Conservation (phyloP, 768 basidiomycete species). For the Dacryopinax primogenitus region DNA sequence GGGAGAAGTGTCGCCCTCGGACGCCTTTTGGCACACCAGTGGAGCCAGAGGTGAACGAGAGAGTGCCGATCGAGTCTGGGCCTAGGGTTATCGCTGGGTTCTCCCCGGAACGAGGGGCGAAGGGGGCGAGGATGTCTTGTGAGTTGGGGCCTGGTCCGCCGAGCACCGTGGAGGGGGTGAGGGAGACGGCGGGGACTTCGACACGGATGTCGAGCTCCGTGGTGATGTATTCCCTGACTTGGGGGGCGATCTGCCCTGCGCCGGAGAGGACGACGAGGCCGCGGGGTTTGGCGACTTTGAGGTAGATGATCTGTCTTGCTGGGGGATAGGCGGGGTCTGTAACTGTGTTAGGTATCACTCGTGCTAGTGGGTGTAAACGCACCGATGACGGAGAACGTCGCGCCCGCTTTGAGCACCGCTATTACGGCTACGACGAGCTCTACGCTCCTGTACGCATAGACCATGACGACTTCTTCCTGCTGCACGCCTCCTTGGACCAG, state of each 20-base stretch:
- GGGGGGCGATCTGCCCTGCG: conserved; percentile 65
- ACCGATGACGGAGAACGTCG: conserved; percentile 96
- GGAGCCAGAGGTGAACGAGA: conserved; percentile 94
- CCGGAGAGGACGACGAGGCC: conserved; percentile 83
- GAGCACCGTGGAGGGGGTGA: conserved; percentile 51
- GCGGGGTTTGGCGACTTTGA: conserved; percentile 82
- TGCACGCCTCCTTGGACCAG: conserved; percentile 74
- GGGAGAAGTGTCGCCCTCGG: conserved; percentile 79
- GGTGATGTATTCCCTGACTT: conserved; percentile 71
- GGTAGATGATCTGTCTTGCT: conserved; percentile 81
- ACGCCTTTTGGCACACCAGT: conserved; percentile 99
- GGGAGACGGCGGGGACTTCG: conserved; percentile 78
- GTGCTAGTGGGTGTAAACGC: conserved; percentile 20
- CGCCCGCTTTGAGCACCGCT: conserved; percentile 91
- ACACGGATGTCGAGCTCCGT: conserved; percentile 72
- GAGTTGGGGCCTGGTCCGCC: conserved; percentile 42
- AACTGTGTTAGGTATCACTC: neutral
- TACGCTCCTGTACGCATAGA: conserved; percentile 91
- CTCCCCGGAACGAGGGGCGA: conserved; percentile 38
- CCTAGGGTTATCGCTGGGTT: conserved; percentile 78
- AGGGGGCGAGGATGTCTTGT: conserved; percentile 48
- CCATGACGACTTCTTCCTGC: conserved; percentile 93
- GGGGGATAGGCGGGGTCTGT: conserved; percentile 94
- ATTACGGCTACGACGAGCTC: conserved; percentile 95
- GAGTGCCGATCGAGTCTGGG: conserved; percentile 88